Conservation (phyloP, 2,329 filamentous ascomycete genomes). For the Penicillium sclerotigenum region DNA sequence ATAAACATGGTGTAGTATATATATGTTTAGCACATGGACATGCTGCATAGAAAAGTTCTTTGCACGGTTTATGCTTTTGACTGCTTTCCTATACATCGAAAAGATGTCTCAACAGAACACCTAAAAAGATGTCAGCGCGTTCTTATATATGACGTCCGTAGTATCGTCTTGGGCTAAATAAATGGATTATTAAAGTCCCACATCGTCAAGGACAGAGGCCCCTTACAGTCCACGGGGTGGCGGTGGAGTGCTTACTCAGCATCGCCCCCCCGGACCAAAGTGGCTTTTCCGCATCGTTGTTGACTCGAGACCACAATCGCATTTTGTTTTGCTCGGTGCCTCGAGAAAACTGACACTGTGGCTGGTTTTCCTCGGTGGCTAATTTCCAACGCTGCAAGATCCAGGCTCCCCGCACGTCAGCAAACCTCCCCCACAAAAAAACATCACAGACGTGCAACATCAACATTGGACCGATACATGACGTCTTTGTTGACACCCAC, state of each 20-base stretch:
- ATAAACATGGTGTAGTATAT: too few species aligned
- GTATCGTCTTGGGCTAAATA: background rate
- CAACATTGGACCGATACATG: conserved; percentile 29
- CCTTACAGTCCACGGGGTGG: background rate
- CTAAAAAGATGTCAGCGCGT: background rate
- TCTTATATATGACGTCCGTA: background rate
- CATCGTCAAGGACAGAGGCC: background rate
- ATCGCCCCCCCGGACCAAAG: conserved; percentile 22
- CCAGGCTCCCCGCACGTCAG: conserved; percentile 2
- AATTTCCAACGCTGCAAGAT: background rate
- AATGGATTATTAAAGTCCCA: background rate
- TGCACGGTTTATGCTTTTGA: background rate
- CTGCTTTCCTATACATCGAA: too few species aligned
- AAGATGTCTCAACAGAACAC: too few species aligned
- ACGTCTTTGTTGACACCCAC: conserved; percentile 38
- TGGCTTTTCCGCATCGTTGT: conserved; percentile 33
- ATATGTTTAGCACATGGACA: background rate
- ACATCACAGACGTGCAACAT: conserved; percentile 15
- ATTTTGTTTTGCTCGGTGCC: conserved; percentile 11
- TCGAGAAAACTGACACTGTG: conserved; percentile 2
- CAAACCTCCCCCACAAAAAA: conserved; percentile 15
- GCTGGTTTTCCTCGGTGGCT: conserved; percentile 1
- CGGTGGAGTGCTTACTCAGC: conserved; percentile 28
- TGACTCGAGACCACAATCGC: conserved; percentile 19
- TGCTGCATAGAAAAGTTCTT: background rate